Conservation (phyloP, 1,284 basidiomycete genomes). For the Leccinum discolor region DNA sequence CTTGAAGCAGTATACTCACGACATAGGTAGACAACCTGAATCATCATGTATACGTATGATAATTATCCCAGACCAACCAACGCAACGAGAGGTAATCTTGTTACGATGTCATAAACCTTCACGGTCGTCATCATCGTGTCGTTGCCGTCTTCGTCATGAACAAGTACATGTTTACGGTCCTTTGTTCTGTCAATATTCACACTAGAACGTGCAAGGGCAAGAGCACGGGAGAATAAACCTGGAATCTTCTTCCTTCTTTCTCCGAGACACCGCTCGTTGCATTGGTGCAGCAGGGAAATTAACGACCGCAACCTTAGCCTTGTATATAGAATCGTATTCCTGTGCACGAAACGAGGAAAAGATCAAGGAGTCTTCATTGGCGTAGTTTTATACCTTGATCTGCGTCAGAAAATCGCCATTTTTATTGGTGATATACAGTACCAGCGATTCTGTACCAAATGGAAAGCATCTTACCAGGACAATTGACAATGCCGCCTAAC, state of each 20-base stretch:
- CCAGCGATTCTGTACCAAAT: slow-evolving; percentile 84
- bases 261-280: slow-evolving; percentile 47
- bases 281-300: slow-evolving; percentile 47
- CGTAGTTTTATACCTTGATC: slow-evolving; percentile 63
- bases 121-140: slow-evolving; percentile 31
- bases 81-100: neutral
- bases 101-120: slow-evolving; percentile 21
- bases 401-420: slow-evolving; percentile 87
- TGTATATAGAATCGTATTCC: slow-evolving; percentile 92
- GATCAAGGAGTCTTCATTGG: slow-evolving; percentile 4
- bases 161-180: slow-evolving; percentile 50
- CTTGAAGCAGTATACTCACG: slow-evolving; percentile 18
- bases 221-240: slow-evolving; percentile 34
- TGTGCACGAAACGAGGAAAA: slow-evolving; percentile 28
- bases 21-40: slow-evolving; percentile 10
- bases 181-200: slow-evolving; percentile 40
- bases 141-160: slow-evolving; percentile 28
- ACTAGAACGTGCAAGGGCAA: neutral
- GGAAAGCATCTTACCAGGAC: slow-evolving; percentile 83
- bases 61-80: slow-evolving; percentile 17
- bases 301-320: slow-evolving; percentile 67
- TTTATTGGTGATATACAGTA: slow-evolving; percentile 80
- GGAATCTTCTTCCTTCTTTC: slow-evolving; percentile 69
- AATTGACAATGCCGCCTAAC: slow-evolving; percentile 84
- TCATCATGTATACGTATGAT: slow-evolving; percentile 26